Conservation (phyloP, 371 early-diverging fungal genomes). For the Phascolomyces articulosus region DNA sequence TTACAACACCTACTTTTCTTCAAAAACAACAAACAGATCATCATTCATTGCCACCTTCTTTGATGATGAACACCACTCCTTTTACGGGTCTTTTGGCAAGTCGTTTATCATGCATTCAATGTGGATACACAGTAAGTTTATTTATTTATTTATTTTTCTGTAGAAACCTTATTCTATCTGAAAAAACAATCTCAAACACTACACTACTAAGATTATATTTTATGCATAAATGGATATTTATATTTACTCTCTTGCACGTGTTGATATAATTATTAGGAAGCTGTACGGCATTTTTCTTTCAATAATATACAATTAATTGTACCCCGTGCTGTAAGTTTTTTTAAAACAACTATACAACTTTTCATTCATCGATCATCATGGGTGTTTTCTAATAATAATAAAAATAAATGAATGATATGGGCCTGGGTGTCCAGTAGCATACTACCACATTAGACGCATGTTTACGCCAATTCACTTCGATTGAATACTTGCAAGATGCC, state of each 20-base stretch:
- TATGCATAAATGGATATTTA: too few relatives aligned
- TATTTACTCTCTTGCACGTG: neutral
- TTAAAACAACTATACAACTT: too few relatives aligned
- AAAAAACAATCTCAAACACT: too few relatives aligned
- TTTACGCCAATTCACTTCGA: constrained; percentile 60
- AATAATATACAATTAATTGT: constrained; percentile 70
- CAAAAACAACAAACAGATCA: constrained; percentile 7
- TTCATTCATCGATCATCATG: too few relatives aligned
- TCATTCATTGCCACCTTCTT: too few relatives aligned
- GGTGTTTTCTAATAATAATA: too few relatives aligned
- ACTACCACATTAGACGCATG: constrained; percentile 66
- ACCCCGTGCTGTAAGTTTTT: constrained; percentile 50
- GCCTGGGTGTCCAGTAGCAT: constrained; percentile 30
- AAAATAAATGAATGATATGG: too few relatives aligned
- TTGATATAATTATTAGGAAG: constrained; percentile 41
- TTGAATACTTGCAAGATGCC: constrained; percentile 75
- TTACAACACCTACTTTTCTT: neutral
- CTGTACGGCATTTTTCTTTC: constrained; percentile 75
- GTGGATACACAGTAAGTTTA: constrained; percentile 69
- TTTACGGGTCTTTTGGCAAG: constrained; percentile 72
- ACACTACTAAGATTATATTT: too few relatives aligned
- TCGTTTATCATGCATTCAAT: constrained; percentile 75
- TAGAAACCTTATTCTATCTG: neutral
- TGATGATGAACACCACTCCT: constrained; percentile 42
- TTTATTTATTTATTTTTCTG: neutral